Percentiles rank a stretch among this genome's conserved stretches.
These are phyloP conservation scores for Opeltia flavorubescens DNA, from an alignment of 495 filamentous ascomycete genomes.

Conservation along the genomic window DNA sequence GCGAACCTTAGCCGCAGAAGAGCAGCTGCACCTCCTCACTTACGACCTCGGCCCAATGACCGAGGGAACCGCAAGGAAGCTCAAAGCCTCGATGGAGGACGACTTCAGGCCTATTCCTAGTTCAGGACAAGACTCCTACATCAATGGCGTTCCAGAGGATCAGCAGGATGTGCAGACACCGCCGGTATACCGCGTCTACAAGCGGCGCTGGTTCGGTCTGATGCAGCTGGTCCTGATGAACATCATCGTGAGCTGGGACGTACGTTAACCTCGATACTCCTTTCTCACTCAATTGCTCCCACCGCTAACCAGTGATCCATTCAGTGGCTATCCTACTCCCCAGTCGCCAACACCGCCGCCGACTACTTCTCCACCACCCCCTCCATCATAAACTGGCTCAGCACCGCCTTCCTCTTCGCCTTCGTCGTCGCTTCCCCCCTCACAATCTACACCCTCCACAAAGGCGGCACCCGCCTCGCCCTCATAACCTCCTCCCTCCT, in stretches of 20 bases:
- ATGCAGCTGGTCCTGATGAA: slow-evolving; percentile 65
- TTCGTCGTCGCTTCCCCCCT: slow-evolving; percentile 61
- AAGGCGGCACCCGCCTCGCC: slow-evolving; percentile 60
- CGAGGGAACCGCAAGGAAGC: not conserved
- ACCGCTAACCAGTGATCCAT: not conserved
- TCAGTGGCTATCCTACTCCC: slow-evolving; percentile 87
- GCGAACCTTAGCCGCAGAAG: no score
- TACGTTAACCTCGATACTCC: slow-evolving; percentile 31
- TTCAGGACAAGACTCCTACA: not conserved
- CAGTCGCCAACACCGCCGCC: slow-evolving; percentile 64
- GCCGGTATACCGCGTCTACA: slow-evolving; percentile 60
- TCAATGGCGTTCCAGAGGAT: not conserved
- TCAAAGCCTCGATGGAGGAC: not conserved
- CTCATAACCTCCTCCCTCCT: slow-evolving; percentile 62
- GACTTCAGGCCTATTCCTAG: not conserved
- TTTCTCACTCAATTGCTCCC: not conserved
- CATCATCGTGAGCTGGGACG: slow-evolving; percentile 89
- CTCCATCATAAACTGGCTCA: slow-evolving; percentile 81
- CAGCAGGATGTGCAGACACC: not conserved
- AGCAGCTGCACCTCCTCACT: no score
- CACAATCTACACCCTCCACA: slow-evolving; percentile 66
- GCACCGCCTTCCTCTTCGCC: slow-evolving; percentile 72
- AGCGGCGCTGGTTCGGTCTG: slow-evolving; percentile 79
- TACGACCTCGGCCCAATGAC: no score
- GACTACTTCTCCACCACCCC: slow-evolving; percentile 62